Evolutionary conservation across 2,329 filamentous ascomycete species (phyloP).

Genomic region (Aphanocladium album): DNA sequence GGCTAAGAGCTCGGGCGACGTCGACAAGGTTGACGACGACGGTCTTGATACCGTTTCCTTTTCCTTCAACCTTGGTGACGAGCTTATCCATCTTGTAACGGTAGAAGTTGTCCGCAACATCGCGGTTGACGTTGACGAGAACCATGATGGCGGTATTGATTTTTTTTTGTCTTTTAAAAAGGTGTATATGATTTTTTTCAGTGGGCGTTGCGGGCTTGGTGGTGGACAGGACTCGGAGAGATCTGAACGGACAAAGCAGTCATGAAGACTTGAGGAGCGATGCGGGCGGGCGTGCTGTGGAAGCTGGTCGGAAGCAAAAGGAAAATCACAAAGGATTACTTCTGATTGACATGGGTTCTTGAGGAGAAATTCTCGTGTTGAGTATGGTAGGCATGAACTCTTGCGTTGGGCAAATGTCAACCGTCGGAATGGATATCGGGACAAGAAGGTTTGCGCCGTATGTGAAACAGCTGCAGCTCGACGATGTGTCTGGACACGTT

Average conservation of each 20-base stretch:
- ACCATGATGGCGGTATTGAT: conserved; percentile 68
- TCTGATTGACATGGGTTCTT: conserved; percentile 53
- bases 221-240: conserved; percentile 9
- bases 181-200: background rate
- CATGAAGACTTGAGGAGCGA: conserved; percentile 8
- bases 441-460: conserved; percentile 90
- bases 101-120: conserved; percentile 98
- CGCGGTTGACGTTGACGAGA: conserved; percentile 96
- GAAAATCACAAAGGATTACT: conserved; percentile 50
- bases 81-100: conserved; percentile 99
- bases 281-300: background rate
- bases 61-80: conserved; percentile 99
- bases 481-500: conserved; percentile 93
- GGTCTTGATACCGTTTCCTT: conserved; percentile 98
- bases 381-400: conserved; percentile 56
- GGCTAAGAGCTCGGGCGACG: conserved; percentile 85
- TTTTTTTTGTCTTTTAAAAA: background rate
- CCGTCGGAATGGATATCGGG: conserved; percentile 86
- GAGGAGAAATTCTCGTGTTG: conserved; percentile 41
- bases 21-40: conserved; percentile 96
- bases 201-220: conserved; percentile 10
- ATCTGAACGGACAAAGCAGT: conserved; percentile 12
- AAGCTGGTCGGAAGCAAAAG: conserved; percentile 18
- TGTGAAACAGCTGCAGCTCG: conserved; percentile 96
- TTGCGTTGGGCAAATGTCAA: conserved; percentile 52